Base-by-base conservation (phyloP, 2,329 filamentous ascomycete species). In the Exophiala spinifera region DNA sequence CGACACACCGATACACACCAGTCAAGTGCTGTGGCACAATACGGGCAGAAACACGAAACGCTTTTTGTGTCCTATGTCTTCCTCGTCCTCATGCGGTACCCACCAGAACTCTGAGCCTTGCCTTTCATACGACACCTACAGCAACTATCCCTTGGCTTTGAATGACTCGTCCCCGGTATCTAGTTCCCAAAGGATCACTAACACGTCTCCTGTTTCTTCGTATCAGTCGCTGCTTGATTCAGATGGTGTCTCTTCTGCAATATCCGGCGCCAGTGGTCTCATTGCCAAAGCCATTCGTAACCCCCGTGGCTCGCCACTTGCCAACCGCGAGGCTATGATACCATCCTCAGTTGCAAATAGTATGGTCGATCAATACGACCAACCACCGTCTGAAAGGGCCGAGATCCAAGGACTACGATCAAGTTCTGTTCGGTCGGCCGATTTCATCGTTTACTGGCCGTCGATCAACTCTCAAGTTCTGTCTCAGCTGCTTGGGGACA, bases 381-480 rank as follows among this genome's bases (percentile, higher is more conserved):
- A 65, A 8, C 64, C 64, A 17, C 67, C 68, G 0, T 40, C 67
- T 17, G 70, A 72, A 46, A 64, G 72, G 33, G 63, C 64, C 8
- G 66, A 71, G 33, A 72, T 74, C 36, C 66, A 64, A 34, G 58
- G 60, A 43, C 68, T 63, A 52, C 65, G 72, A 13, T 67, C 66
- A 54, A 58, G 63, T n/a, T 70, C 69, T n/a, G 0, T 72, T 72
- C 46, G 40, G 44, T 14, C 62, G 64, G 36, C 65, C 64, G 20
- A 63, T 64, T 10, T 57, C 61, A 46, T 55, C 59, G 1, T 66
- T 65, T 7, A 62, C 67, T 51, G 70, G 67, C 19, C 72, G 69
- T 54, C 67, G 44, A 69, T 74, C 5, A 67, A 70, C 43, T 72
- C 69, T 49, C 69, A 71, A n/a, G 65, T 78, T 13, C 66, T 77